A percentile compares a stretch with the other conserved stretches of the same genome.
Conservation (phyloP, 331 rosid genomes). For the Phaseolus coccineus region DNA sequence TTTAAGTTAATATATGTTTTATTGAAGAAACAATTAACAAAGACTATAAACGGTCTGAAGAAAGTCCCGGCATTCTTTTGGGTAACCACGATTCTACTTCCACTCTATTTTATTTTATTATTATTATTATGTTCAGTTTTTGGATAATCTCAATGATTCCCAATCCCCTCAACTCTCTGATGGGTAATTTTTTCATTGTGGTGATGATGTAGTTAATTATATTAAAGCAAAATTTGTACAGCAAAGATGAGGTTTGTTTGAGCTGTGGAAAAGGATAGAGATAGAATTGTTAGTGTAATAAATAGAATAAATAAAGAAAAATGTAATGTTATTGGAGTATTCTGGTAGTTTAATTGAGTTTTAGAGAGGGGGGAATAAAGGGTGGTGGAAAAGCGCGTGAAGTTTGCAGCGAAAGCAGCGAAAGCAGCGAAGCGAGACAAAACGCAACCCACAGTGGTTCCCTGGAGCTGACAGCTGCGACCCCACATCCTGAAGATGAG, state of each 20-base stretch:
- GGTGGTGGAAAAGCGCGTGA: slow-evolving; percentile 33
- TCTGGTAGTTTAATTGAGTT: too few relatives aligned
- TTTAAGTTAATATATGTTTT: neutral
- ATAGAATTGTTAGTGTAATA: too few relatives aligned
- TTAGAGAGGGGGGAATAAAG: neutral
- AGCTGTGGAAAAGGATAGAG: too few relatives aligned
- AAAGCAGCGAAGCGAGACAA: slow-evolving; percentile 51
- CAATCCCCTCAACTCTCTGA: too few relatives aligned
- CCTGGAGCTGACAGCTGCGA: slow-evolving; percentile 48
- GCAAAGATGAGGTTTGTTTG: too few relatives aligned
- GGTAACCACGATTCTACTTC: slow-evolving; percentile 48
- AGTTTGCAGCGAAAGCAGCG: neutral
- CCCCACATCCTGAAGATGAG: slow-evolving; percentile 42
- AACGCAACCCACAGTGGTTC: slow-evolving; percentile 47
- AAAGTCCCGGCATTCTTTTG: slow-evolving; percentile 53
- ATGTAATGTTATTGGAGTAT: neutral
- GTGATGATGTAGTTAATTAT: too few relatives aligned
- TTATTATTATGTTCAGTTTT: neutral
- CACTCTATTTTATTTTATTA: neutral
- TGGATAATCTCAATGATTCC: slow-evolving; percentile 27
- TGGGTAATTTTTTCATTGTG: too few relatives aligned
- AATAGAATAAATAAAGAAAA: too few relatives aligned
- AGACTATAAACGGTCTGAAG: slow-evolving; percentile 19
- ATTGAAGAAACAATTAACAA: neutral
- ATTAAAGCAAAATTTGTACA: too few relatives aligned